phyloP scores from a whole-genome alignment of 345 rosid species.

The Eucalyptus erythrocorys region DNA sequence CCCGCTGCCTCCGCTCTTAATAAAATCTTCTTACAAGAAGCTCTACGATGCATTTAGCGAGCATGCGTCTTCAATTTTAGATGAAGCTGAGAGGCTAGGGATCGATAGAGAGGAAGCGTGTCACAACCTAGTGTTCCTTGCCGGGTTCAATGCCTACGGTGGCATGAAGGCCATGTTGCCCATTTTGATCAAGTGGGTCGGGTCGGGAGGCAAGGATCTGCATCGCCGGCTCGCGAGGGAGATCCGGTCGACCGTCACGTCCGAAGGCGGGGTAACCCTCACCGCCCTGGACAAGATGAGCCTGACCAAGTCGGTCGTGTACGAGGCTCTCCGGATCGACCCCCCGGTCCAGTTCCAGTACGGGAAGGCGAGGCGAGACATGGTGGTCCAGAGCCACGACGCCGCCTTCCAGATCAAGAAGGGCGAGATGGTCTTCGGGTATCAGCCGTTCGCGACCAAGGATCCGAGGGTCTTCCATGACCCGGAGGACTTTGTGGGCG shows the following conservation, averaged over 20 bases:
- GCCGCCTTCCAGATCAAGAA: conserved; percentile 29
- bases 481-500: conserved; percentile 23
- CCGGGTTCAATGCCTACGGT: conserved; percentile 25
- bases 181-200: conserved; percentile 29
- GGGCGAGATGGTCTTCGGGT: conserved; percentile 43
- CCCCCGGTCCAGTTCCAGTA: conserved; percentile 40
- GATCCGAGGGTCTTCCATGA: conserved; percentile 23
- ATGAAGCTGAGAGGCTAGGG: conserved; percentile 18
- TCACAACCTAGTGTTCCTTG: conserved; percentile 27
- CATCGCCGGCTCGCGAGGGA: conserved; percentile 20
- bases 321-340: conserved; percentile 24
- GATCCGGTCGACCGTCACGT: conserved; percentile 14
- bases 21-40: conserved; percentile 8
- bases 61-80: not conserved
- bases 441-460: conserved; percentile 31
- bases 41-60: conserved; percentile 16
- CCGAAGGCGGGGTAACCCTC: conserved; percentile 11
- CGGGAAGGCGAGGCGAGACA: conserved; percentile 22
- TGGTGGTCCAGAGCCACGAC: conserved; percentile 29
- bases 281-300: conserved; percentile 21
- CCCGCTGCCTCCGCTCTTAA: conserved; percentile 7
- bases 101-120: conserved; percentile 28
- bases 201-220: conserved; percentile 11
- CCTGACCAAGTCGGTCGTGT: conserved; percentile 34
- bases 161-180: conserved; percentile 20